Base-by-base conservation (phyloP, 2,329 filamentous ascomycete genomes). In the Helotiales sp. region DNA sequence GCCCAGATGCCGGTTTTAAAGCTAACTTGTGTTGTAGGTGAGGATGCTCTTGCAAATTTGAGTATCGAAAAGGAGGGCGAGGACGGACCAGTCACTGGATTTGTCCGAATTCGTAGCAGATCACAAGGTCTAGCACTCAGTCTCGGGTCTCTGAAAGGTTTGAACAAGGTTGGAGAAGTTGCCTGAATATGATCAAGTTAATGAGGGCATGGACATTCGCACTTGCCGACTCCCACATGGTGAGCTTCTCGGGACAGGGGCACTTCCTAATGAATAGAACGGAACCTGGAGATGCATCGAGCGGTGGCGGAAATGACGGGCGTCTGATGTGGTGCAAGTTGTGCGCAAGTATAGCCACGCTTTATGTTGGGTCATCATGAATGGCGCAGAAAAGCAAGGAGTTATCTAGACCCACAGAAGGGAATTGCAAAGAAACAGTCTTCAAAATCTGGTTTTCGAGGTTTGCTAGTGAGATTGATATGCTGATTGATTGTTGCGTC, bases 1-100 rank as follows among this genome's bases (percentile, higher is more conserved):
- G 42, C 25, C 24, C 22, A 1, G 22, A 40, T 53, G 17, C 19
- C 17, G 46, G 10, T 36, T 8, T 7, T 25, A 36, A 31, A 49
- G 49, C 17, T 54, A 31, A 60, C 25, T 74, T 67, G 71, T 52
- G 36, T 52, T 54, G 10, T 69, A 99, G 95, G 95, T 64, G 95
- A 99, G 90, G 95, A 99, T 78, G 95, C 95, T 59, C 79, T 99
- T 69, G 95, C 95, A 70, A 99, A 99, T 74, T 73, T 99, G 75
- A 97, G 93, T 73, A 97, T 99, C 70, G 95, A 99, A 77, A 93
- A 97, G 78, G 93, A 98, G 74, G 93, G 92, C 59, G 92, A 96
- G 25, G 89, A 96, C 70, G 95, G 95, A 24, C 91, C 92, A 5
- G 93, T 99, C 63, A 97, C 93, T 40, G 95, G 95, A 44, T 99